These are phyloP conservation scores for Plantago elongata DNA, from an alignment of 257 asterid genomes.

Conservation along the genomic window DNA sequence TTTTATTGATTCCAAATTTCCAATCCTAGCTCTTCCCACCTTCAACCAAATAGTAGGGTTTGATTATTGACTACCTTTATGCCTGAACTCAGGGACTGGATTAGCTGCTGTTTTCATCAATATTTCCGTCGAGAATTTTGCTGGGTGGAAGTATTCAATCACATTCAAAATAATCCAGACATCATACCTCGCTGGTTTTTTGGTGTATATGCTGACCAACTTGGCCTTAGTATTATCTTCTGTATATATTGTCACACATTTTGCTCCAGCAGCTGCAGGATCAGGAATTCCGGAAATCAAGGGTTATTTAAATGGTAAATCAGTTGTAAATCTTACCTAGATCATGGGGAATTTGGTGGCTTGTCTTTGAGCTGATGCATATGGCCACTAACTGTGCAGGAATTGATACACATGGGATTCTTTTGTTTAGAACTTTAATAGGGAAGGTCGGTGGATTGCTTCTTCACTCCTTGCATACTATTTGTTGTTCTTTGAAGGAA, in stretches of 20 bases:
- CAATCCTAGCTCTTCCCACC: too few species aligned
- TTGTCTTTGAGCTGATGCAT: conserved; percentile 19
- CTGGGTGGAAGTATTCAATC: conserved; percentile 97
- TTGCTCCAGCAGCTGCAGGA: conserved; percentile 99
- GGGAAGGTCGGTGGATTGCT: conserved; percentile 69
- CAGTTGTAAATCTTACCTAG: conserved; percentile 9
- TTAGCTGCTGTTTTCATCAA: conserved; percentile 96
- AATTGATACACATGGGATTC: conserved; percentile 91
- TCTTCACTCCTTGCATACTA: conserved; percentile 13
- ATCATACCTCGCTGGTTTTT: conserved; percentile 85
- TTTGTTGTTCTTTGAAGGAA: conserved; percentile 3
- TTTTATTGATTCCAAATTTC: too few species aligned
- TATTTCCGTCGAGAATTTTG: conserved; percentile 96
- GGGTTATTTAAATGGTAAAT: conserved; percentile 89
- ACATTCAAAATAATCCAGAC: conserved; percentile 87
- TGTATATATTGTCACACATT: conserved; percentile 72
- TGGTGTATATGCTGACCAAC: conserved; percentile 75
- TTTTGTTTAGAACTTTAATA: conserved; percentile 85
- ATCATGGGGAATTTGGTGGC: background rate
- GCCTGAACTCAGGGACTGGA: conserved; percentile 71
- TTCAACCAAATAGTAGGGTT: too few species aligned
- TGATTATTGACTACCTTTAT: conserved; percentile 12
- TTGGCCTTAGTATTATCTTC: conserved; percentile 88
- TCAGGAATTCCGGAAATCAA: conserved; percentile 99
- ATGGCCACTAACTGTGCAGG: conserved; percentile 45